Percentiles rank a stretch among this genome's conserved stretches.
These are phyloP conservation scores for Fusarium subtropicale DNA, from an alignment of 2,329 filamentous ascomycete species.

Conservation along the genomic window DNA sequence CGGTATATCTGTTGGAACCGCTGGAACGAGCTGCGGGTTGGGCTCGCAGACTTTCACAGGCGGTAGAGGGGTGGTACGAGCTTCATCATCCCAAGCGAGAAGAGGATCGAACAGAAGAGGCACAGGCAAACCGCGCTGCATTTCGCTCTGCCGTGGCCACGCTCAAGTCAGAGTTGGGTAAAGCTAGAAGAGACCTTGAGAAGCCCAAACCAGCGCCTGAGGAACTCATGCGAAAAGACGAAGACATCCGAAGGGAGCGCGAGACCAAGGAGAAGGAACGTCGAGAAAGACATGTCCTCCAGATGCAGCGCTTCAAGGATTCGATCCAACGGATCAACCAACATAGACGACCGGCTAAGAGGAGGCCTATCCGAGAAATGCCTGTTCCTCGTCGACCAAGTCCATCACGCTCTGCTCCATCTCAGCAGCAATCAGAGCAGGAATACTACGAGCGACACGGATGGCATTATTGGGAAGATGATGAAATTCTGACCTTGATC, in stretches of 20 bases:
- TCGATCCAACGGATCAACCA: slow-evolving; percentile 28
- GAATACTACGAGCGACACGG: slow-evolving; percentile 42
- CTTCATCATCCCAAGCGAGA: slow-evolving; percentile 12
- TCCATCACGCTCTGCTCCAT: neutral
- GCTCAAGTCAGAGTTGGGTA: slow-evolving; percentile 9
- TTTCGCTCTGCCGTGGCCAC: neutral
- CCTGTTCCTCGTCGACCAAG: slow-evolving; percentile 16
- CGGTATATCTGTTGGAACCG: slow-evolving; percentile 26
- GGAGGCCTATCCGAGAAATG: neutral
- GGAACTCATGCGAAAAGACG: slow-evolving; percentile 20
- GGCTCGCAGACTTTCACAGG: slow-evolving; percentile 28
- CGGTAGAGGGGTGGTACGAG: slow-evolving; percentile 23
- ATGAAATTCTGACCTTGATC: slow-evolving; percentile 43
- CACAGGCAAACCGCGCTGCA: slow-evolving; percentile 8
- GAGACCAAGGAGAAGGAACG: slow-evolving; percentile 5
- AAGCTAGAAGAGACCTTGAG: slow-evolving; percentile 21
- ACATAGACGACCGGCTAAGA: neutral
- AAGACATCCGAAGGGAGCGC: slow-evolving; percentile 8
- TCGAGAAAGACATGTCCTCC: slow-evolving; percentile 8
- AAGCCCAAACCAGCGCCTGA: slow-evolving; percentile 5
- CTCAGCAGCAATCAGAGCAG: slow-evolving; percentile 4
- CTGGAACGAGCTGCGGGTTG: slow-evolving; percentile 34
- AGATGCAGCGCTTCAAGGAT: slow-evolving; percentile 38
- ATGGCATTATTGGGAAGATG: slow-evolving; percentile 47
- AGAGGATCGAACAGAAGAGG: neutral